Base-by-base conservation (phyloP, 495 filamentous ascomycete genomes). In the Daldinia bambusicola region DNA sequence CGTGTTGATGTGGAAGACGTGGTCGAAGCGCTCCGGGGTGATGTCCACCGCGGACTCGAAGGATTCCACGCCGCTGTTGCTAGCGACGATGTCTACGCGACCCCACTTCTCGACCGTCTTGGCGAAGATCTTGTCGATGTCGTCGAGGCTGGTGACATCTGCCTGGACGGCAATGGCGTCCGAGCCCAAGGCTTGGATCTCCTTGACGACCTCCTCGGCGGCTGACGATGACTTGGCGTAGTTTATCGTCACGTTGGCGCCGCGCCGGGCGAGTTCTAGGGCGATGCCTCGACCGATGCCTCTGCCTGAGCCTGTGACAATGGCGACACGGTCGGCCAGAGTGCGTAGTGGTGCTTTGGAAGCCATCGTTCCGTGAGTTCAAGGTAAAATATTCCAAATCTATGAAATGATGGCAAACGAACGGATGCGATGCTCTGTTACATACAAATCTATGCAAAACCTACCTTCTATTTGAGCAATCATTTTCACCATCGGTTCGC, bases 41-140 rank as follows among this genome's bases (percentile, higher is more conserved):
- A 65, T 31, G 30, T 65, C 62, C 14, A 56, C 62, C 3, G 62
- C 62, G 38, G 36, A 52, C 40, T 65, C 62, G 38, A 65, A 65
- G 1, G 62, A 65, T 16, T 65, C 62, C 8, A 65, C 30, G 18
- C 62, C 62, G 38, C 62, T 65, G n/a, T 65, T 65, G 62, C 62
- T 65, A 12, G 22, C 62, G 38, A 65, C 62, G 38, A 65, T 65
- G 30, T 65, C 62, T 26, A 65, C 31, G 16, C 52, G 51, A 0
- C 52, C 52, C 20, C 53, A 65, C 9, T 53, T 38, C 38, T 45
- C 52, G 16, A 65, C 51, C 2, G 62, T 65, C 52, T 57, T 57
- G 9, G 53, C 62, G 51, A 65, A 65, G 62, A 65, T 53, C 26
- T 36, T 45, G 37, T 65, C 38, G 18, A 65, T 55, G 0, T 65